Evolutionary conservation across 495 filamentous ascomycete species (phyloP).

Genomic region (Neurospora africana): DNA sequence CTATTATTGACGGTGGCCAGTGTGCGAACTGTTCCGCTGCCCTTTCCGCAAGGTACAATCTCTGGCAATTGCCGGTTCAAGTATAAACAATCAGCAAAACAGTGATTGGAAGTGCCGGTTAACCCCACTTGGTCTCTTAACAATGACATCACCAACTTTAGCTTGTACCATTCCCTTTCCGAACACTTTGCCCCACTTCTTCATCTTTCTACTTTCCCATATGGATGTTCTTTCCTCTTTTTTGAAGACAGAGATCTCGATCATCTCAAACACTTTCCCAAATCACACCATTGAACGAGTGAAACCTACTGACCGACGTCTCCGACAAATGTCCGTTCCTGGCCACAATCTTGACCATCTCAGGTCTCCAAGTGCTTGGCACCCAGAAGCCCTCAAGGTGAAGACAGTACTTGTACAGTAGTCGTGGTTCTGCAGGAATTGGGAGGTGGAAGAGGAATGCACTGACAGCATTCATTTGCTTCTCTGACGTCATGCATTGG

Average conservation of each 20-base stretch:
- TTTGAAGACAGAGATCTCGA: not conserved
- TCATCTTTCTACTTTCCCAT: not conserved
- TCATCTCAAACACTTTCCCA: not conserved
- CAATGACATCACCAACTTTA: not conserved
- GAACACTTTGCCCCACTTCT: not conserved
- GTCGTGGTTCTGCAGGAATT: not conserved
- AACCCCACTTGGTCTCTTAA: not conserved
- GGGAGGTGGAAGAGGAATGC: not conserved
- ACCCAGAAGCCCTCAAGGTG: no score
- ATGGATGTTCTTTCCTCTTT: not conserved
- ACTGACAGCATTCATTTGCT: not conserved
- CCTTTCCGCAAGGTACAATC: not conserved
- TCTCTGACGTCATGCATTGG: not conserved
- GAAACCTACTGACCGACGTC: not conserved
- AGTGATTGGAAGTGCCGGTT: not conserved
- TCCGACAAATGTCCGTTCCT: not conserved
- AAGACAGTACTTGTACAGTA: no score
- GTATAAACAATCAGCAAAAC: not conserved
- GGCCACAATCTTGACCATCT: not conserved
- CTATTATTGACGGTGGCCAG: not conserved
- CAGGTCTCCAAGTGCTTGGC: no score
- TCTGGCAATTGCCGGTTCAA: not conserved
- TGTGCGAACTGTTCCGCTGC: not conserved
- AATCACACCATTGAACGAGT: not conserved
- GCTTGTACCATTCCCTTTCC: not conserved